Percentiles rank a stretch among this genome's conserved stretches.
phyloP scores from a whole-genome alignment of 768 basidiomycete species.

The Dentipellis sp. region DNA sequence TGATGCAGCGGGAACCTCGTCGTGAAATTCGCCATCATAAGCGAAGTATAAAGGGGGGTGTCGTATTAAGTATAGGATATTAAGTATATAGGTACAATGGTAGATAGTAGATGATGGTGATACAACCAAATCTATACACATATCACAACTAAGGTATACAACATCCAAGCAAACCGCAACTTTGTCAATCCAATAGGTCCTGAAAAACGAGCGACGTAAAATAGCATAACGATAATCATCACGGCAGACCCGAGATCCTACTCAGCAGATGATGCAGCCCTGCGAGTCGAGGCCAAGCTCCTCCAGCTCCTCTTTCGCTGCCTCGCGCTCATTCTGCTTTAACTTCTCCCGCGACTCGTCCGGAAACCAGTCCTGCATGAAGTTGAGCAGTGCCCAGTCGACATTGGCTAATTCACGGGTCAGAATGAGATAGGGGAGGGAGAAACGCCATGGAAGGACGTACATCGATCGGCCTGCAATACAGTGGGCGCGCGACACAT shows the following conservation, averaged over 20 bases:
- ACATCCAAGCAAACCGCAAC: too few relatives aligned
- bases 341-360: slow-evolving; percentile 68
- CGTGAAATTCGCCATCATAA: too few relatives aligned
- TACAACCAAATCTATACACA: too few relatives aligned
- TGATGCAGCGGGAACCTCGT: too few relatives aligned
- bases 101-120: too few relatives aligned
- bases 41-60: too few relatives aligned
- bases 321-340: slow-evolving; percentile 67
- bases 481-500: slow-evolving; percentile 78
- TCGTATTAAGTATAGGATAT: too few relatives aligned
- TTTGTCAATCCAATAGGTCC: not conserved
- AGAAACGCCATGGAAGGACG: slow-evolving; percentile 20
- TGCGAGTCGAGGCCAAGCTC: slow-evolving; percentile 53
- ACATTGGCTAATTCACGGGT: slow-evolving; percentile 48
- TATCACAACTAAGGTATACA: too few relatives aligned
- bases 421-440: not conserved
- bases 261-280: slow-evolving; percentile 6
- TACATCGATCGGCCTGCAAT: slow-evolving; percentile 65
- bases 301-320: slow-evolving; percentile 54
- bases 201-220: not conserved
- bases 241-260: not conserved
- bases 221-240: not conserved
- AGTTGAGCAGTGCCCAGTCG: slow-evolving; percentile 71
- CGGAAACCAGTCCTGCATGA: slow-evolving; percentile 92
- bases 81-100: too few relatives aligned